These are phyloP conservation scores for Aspergillus pseudoglaucus DNA, from an alignment of 2,329 filamentous ascomycete species.

Conservation along the genomic window DNA sequence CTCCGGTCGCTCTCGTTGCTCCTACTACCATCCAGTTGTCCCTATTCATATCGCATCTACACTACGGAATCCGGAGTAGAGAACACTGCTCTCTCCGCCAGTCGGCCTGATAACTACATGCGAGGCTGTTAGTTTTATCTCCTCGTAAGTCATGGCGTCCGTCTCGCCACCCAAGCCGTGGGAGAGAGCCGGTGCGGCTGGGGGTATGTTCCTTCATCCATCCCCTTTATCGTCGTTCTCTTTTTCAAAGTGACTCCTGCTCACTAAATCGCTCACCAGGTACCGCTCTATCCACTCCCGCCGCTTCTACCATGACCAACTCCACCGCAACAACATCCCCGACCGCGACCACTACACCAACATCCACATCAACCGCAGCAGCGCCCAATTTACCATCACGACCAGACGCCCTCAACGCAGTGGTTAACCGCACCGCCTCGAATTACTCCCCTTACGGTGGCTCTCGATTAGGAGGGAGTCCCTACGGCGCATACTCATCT, in stretches of 20 bases:
- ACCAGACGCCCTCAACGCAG: slow-evolving; percentile 67
- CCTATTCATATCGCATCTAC: slow-evolving; percentile 17
- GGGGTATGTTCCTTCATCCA: slow-evolving; percentile 41
- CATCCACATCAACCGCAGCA: slow-evolving; percentile 36
- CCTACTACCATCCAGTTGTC: neutral
- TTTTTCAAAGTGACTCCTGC: slow-evolving; percentile 4
- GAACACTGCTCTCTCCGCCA: slow-evolving; percentile 6
- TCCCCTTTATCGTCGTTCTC: neutral
- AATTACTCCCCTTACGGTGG: slow-evolving; percentile 64
- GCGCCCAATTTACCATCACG: slow-evolving; percentile 71
- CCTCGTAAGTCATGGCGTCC: slow-evolving; percentile 45
- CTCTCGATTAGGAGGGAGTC: slow-evolving; percentile 50
- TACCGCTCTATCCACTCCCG: slow-evolving; percentile 20
- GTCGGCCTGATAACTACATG: slow-evolving; percentile 19
- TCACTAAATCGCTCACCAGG: slow-evolving; percentile 10
- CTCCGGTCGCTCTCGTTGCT: slow-evolving; percentile 1
- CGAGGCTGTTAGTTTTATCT: slow-evolving; percentile 18
- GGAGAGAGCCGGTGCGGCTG: slow-evolving; percentile 67
- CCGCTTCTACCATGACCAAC: slow-evolving; percentile 29
- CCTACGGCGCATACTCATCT: slow-evolving; percentile 46
- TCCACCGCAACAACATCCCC: slow-evolving; percentile 14
- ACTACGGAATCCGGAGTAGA: too few species aligned
- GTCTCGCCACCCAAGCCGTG: slow-evolving; percentile 93
- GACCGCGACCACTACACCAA: slow-evolving; percentile 33
- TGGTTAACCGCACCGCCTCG: slow-evolving; percentile 82